A percentile compares a stretch with the other conserved stretches of the same genome.
Evolutionary conservation across 345 rosid species (phyloP).

Genomic region (Salix caprea): DNA sequence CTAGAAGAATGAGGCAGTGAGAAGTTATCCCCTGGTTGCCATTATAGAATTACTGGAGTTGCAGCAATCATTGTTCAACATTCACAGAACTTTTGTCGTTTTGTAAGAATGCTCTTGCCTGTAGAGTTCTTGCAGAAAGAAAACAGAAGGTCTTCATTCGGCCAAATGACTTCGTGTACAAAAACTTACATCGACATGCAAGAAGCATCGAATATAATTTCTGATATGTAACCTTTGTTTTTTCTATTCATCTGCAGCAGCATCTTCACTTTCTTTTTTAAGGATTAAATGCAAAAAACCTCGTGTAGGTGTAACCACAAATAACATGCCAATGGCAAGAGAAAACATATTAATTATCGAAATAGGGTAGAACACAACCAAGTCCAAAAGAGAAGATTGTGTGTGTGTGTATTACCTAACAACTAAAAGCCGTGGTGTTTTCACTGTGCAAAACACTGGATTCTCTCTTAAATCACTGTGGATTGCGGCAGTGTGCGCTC

Average conservation of each 20-base stretch:
- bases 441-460: too few species aligned
- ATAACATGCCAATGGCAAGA: too few species aligned
- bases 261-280: background rate
- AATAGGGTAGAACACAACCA: too few species aligned
- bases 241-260: background rate
- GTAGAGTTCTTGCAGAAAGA: constrained; percentile 1
- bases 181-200: constrained; percentile 19
- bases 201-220: constrained; percentile 2
- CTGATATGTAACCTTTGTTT: background rate
- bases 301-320: too few species aligned
- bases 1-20: constrained; percentile 6
- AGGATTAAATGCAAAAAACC: too few species aligned
- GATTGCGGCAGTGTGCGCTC: too few species aligned
- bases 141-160: background rate
- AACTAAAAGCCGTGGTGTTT: too few species aligned
- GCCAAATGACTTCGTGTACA: constrained; percentile 27
- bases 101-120: constrained; percentile 7
- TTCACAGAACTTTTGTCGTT: constrained; percentile 6
- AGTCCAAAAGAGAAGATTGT: too few species aligned
- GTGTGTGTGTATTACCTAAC: too few species aligned
- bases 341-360: too few species aligned
- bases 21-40: constrained; percentile 11
- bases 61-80: constrained; percentile 26
- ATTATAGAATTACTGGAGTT: constrained; percentile 12
- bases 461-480: too few species aligned